phyloP scores from a whole-genome alignment of 2,329 filamentous ascomycete genomes.

The Exophiala bonariae region DNA sequence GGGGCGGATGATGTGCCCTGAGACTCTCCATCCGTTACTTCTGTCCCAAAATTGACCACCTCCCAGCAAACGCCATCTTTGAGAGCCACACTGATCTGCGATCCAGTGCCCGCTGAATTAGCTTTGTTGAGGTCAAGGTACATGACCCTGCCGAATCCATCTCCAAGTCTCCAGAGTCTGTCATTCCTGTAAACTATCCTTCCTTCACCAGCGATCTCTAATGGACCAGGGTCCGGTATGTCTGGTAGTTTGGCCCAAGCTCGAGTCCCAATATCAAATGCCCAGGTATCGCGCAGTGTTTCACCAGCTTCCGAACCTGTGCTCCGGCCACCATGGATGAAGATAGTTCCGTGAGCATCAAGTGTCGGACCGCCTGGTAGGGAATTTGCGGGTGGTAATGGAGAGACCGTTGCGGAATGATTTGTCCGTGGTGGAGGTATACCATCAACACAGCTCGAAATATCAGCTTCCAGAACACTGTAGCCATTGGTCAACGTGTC shows the following conservation, averaged over 20 bases:
- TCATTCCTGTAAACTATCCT: slow-evolving; percentile 9
- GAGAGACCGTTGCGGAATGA: slow-evolving; percentile 15
- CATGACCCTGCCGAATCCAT: slow-evolving; percentile 11
- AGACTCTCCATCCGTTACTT: slow-evolving; percentile 1
- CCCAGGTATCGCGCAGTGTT: slow-evolving; percentile 18
- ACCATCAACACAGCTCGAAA: slow-evolving; percentile 11
- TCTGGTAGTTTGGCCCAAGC: slow-evolving; percentile 18
- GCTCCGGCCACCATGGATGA: slow-evolving; percentile 20
- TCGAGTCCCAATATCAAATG: slow-evolving; percentile 18
- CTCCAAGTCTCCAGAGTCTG: slow-evolving; percentile 17
- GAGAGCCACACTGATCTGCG: slow-evolving; percentile 3
- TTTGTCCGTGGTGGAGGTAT: slow-evolving; percentile 11
- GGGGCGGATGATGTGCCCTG: not conserved
- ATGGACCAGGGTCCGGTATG: slow-evolving; percentile 8
- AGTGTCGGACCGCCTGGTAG: slow-evolving; percentile 9
- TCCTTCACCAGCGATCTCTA: slow-evolving; percentile 8
- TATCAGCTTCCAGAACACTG: slow-evolving; percentile 7
- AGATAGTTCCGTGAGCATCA: slow-evolving; percentile 18
- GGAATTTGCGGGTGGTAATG: slow-evolving; percentile 7
- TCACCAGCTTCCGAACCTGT: not conserved
- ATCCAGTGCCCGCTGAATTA: slow-evolving; percentile 1
- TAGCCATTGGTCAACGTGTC: slow-evolving; percentile 12
- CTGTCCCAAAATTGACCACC: slow-evolving; percentile 9
- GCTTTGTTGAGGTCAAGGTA: slow-evolving; percentile 18
- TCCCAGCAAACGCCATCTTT: slow-evolving; percentile 15